phyloP scores from a whole-genome alignment of 345 rosid genomes.

The Capsella bursapastoris region DNA sequence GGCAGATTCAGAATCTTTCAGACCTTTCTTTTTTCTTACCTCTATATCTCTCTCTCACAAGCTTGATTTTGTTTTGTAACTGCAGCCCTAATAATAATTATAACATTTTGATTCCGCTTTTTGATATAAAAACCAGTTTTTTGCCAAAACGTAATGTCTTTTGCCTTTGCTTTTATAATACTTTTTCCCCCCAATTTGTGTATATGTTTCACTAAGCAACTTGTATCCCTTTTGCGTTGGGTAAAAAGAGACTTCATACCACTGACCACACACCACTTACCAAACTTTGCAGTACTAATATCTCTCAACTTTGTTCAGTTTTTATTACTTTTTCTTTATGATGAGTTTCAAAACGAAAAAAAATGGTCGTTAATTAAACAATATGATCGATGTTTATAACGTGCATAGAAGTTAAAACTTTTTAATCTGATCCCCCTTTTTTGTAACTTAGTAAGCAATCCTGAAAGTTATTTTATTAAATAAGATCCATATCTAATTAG shows the following conservation, averaged over 20 bases:
- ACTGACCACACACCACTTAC: slow-evolving; percentile 37
- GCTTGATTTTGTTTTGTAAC: slow-evolving; percentile 8
- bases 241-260: slow-evolving; percentile 42
- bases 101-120: slow-evolving; percentile 33
- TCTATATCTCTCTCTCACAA: not conserved
- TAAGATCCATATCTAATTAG: not conserved
- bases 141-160: slow-evolving; percentile 27
- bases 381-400: slow-evolving; percentile 10
- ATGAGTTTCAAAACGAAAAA: slow-evolving; percentile 4
- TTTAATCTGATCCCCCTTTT: not conserved
- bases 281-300: slow-evolving; percentile 26
- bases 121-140: slow-evolving; percentile 28
- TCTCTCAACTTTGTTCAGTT: slow-evolving; percentile 14
- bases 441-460: not conserved
- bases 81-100: not conserved
- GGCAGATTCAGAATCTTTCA: slow-evolving; percentile 44
- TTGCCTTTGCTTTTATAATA: slow-evolving; percentile 27
- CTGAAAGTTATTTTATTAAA: not conserved
- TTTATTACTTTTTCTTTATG: slow-evolving; percentile 14
- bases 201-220: slow-evolving; percentile 44
- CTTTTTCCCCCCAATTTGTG: slow-evolving; percentile 31
- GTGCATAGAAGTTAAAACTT: not conserved
- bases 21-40: slow-evolving; percentile 4
- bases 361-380: not conserved
- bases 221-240: slow-evolving; percentile 44